These are phyloP conservation scores for Aspergillus caelatus DNA, from an alignment of 2,329 filamentous ascomycete genomes.

Conservation along the genomic window DNA sequence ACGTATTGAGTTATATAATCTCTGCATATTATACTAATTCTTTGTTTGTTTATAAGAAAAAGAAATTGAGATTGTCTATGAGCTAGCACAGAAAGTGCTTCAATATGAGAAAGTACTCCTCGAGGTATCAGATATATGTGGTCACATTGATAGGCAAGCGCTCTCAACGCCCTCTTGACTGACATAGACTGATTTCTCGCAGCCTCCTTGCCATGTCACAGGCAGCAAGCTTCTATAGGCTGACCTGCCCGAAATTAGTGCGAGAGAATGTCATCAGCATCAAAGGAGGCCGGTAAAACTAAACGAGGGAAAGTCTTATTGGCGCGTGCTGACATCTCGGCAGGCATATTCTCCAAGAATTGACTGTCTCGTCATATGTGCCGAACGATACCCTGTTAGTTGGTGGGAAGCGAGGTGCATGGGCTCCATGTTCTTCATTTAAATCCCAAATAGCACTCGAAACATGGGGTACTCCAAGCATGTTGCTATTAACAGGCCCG, in stretches of 20 bases:
- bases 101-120: constrained; percentile 68
- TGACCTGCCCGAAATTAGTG: constrained; percentile 71
- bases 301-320: background rate
- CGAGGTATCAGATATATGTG: constrained; percentile 75
- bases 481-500: constrained; percentile 83
- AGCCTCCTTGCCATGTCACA: constrained; percentile 78
- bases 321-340: constrained; percentile 14
- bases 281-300: constrained; percentile 66
- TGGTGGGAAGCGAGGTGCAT: constrained; percentile 53
- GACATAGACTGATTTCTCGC: constrained; percentile 23
- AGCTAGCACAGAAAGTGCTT: constrained; percentile 71
- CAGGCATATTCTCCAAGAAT: constrained; percentile 81
- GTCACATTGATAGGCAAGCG: constrained; percentile 72
- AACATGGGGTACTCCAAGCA: constrained; percentile 55
- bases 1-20: constrained; percentile 15
- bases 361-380: constrained; percentile 78
- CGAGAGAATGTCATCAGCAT: constrained; percentile 72
- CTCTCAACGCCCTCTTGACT: background rate
- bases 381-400: constrained; percentile 75
- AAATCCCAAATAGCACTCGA: constrained; percentile 5
- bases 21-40: background rate
- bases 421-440: background rate
- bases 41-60: constrained; percentile 59
- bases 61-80: constrained; percentile 86
- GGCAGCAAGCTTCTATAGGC: constrained; percentile 74